Percentiles rank a stretch among this genome's conserved stretches.
Evolutionary conservation across 306 rosid species (phyloP).

Genomic region (Leucaena leucocephala): DNA sequence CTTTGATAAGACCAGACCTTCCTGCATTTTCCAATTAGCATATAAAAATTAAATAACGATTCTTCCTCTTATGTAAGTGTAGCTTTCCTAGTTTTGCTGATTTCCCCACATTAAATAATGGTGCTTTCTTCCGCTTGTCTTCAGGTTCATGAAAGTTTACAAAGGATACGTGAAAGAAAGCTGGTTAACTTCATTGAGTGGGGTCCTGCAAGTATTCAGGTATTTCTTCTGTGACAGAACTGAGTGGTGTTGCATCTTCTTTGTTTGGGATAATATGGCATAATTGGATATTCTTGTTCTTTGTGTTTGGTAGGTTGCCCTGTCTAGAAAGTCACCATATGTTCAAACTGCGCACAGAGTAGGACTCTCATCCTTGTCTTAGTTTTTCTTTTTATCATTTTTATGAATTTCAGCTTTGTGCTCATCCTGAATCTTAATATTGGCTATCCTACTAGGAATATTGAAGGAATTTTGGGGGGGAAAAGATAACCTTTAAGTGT

Average conservation of each 20-base stretch:
- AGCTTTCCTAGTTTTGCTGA: slow-evolving; percentile 20
- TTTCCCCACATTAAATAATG: slow-evolving; percentile 8
- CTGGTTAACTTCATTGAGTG: slow-evolving; percentile 97
- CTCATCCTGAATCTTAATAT: slow-evolving; percentile 24
- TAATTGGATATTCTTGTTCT: slow-evolving; percentile 12
- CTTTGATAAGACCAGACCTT: background rate
- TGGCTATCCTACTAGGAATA: background rate
- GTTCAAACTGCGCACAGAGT: slow-evolving; percentile 99
- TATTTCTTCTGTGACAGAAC: slow-evolving; percentile 37
- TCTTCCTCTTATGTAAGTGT: background rate
- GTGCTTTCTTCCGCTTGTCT: slow-evolving; percentile 38
- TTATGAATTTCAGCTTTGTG: slow-evolving; percentile 8
- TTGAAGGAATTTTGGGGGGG: background rate
- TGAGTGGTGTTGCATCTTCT: slow-evolving; percentile 23
- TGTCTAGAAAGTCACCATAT: slow-evolving; percentile 97
- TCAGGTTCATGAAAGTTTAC: slow-evolving; percentile 99
- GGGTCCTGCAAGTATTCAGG: slow-evolving; percentile 99
- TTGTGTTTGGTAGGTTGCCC: slow-evolving; percentile 71
- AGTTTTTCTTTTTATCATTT: slow-evolving; percentile 10
- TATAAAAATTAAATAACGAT: background rate
- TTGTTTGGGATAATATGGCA: slow-evolving; percentile 23
- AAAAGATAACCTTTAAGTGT: slow-evolving; percentile 33
- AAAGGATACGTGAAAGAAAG: slow-evolving; percentile 98
- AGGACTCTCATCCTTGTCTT: slow-evolving; percentile 24
- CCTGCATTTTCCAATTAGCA: background rate